Evolutionary conservation across 352 stramenopile genomes (phyloP).

Genomic region (Pythium sukuiense): DNA sequence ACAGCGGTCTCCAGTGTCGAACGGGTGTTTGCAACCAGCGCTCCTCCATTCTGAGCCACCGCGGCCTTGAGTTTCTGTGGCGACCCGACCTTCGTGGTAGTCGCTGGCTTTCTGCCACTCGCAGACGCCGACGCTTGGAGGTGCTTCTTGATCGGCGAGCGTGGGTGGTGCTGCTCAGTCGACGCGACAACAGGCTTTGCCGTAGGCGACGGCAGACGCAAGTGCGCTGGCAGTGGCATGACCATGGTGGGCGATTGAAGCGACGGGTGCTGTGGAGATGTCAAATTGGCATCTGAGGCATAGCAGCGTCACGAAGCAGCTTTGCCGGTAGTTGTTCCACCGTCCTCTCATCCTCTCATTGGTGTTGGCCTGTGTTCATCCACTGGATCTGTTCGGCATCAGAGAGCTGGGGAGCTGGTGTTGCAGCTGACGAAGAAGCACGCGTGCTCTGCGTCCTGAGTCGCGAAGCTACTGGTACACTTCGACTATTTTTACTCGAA

Average conservation of each 20-base stretch:
- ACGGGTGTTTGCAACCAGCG: neutral
- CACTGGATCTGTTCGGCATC: constrained; percentile 3
- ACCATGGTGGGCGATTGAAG: constrained; percentile 19
- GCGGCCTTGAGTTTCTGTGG: constrained; percentile 26
- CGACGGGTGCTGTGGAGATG: constrained; percentile 13
- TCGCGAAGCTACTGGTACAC: neutral
- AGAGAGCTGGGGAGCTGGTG: neutral
- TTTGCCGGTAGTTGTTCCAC: neutral
- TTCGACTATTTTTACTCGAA: neutral
- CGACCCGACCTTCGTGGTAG: constrained; percentile 10
- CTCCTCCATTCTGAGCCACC: constrained; percentile 10
- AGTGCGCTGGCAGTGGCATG: constrained; percentile 25
- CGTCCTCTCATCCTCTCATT: neutral
- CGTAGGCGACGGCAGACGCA: constrained; percentile 17
- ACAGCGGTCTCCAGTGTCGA: neutral
- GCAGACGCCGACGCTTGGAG: constrained; percentile 23
- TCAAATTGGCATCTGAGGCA: constrained; percentile 24
- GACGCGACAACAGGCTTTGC: neutral
- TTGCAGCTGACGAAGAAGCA: constrained; percentile 6
- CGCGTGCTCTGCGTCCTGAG: neutral
- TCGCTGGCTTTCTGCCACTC: neutral
- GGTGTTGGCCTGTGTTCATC: neutral
- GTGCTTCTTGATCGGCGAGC: constrained; percentile 67
- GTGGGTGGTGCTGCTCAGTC: constrained; percentile 8
- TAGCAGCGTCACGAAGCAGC: neutral